These are phyloP conservation scores for Backusella macrospora DNA, from an alignment of 192 early-diverging fungal species.

Conservation along the genomic window DNA sequence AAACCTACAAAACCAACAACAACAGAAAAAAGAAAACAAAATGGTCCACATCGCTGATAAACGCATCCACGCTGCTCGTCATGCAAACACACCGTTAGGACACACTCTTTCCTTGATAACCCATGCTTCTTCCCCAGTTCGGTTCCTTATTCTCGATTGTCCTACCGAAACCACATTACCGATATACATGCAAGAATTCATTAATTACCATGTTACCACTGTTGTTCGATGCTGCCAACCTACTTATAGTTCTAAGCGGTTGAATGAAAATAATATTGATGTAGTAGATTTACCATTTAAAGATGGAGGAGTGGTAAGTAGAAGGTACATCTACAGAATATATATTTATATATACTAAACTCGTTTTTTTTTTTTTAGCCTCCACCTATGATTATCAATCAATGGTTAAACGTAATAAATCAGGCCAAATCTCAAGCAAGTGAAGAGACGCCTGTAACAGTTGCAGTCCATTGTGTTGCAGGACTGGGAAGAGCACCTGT, in stretches of 20 bases:
- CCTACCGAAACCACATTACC: constrained; percentile 79
- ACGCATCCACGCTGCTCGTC: background rate
- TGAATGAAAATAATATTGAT: constrained; percentile 61
- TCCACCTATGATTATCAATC: constrained; percentile 47
- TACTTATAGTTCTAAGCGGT: constrained; percentile 68
- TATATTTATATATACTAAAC: background rate
- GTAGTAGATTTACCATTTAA: constrained; percentile 88
- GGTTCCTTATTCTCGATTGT: constrained; percentile 91
- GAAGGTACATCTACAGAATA: background rate
- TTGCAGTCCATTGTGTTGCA: constrained; percentile 94
- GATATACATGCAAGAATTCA: constrained; percentile 72
- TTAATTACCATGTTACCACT: constrained; percentile 70
- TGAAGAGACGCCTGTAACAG: constrained; percentile 44
- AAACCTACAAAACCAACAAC: background rate
- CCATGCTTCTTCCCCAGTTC: constrained; percentile 51
- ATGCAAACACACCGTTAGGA: constrained; percentile 42
- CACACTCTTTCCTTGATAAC: constrained; percentile 65
- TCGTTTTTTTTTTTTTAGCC: constrained; percentile 29
- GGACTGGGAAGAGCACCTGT: constrained; percentile 93
- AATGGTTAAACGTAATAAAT: constrained; percentile 69
- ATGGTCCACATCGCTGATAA: constrained; percentile 7
- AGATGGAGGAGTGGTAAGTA: constrained; percentile 77
- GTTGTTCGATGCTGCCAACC: constrained; percentile 91
- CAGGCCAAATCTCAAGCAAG: constrained; percentile 40
- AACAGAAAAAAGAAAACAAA: background rate